Base-by-base conservation (phyloP, 2,329 filamentous ascomycete species). In the Fusarium euwallaceae region DNA sequence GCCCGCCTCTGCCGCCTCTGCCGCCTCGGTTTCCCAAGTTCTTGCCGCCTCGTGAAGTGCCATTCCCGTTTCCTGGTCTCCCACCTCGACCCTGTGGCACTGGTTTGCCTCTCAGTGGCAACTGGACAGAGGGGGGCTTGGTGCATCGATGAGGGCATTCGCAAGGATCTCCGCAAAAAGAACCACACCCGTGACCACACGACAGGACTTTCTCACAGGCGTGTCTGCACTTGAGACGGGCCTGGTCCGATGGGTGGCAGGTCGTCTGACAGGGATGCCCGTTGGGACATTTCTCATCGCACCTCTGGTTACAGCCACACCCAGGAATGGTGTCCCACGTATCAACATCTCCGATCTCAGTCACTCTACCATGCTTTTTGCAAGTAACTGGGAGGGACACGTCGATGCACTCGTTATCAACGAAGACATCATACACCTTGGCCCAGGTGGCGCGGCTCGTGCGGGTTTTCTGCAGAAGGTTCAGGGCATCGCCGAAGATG, bases 401-500 rank as follows among this genome's bases (percentile, higher is more conserved):
- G 0, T 81, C 72, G 2, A 71, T 74, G 10, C 64, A 78, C 5
- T 78, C 70, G 45, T 86, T 84, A 0, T 76, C 66, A 3, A 79
- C 78, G 78, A 92, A 87, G 2, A 82, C 77, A 1, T 80, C 14
- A 7, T 83, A 69, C 2, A 88, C 81, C 14, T 76, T 79, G 85
- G 79, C 17, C 88, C 86, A 89, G 29, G 82, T 82, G 11, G 73
- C 36, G 24, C 58, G 66, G 0, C 86, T 85, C 12, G 86, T 87
- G 0, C 81, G 76, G 16, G 80, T 79, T 1, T 86, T 87, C 0
- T 89, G 75, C 8, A 90, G 72, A 1, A 90, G 72, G 39, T 88
- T 89, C 10, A 87, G 76, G 14, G 88, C 88, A 77, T 97, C 94
- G 2, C 95, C 95, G 79, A 98, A 97, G 43, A 98, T 87, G 81